Conservation (phyloP, 2,329 filamentous ascomycete species). For the Claviceps africana region DNA sequence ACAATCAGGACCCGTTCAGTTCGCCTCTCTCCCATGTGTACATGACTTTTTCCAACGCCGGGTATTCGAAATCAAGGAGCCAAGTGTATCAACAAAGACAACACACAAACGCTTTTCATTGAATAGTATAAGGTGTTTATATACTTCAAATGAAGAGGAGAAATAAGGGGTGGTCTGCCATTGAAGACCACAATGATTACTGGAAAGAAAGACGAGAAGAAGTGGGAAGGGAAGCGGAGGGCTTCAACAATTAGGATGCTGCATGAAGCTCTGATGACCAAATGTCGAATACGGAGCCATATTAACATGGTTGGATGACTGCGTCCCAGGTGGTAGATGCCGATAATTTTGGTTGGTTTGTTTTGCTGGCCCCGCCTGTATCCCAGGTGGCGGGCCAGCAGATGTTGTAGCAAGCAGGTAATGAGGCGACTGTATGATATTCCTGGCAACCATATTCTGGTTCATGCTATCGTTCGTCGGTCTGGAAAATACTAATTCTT, state of each 20-base stretch:
- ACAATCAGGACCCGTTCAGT: not conserved
- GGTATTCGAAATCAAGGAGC: not conserved
- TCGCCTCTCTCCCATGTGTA: not conserved
- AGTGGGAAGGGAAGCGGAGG: not conserved
- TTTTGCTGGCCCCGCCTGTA: not conserved
- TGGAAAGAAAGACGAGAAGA: not conserved
- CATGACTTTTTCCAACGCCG: not conserved
- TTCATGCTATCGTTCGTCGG: not conserved
- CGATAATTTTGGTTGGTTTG: not conserved
- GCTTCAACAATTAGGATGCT: not conserved
- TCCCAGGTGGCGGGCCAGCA: not conserved
- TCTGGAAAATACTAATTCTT: not conserved
- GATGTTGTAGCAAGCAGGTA: not conserved
- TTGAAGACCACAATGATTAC: not conserved
- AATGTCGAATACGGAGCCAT: constrained; percentile 3
- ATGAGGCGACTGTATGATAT: not conserved
- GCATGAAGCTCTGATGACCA: constrained; percentile 1
- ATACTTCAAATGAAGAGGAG: not conserved
- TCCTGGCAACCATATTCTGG: not conserved
- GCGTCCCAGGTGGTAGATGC: not conserved
- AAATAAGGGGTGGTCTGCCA: not conserved
- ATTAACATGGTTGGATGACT: not conserved
- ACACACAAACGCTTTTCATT: not conserved
- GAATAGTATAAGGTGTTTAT: not conserved
- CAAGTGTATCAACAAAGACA: not conserved